These are phyloP conservation scores for Chaetoceros muelleri DNA, from an alignment of 108 stramenopile species.

Conservation along the genomic window DNA sequence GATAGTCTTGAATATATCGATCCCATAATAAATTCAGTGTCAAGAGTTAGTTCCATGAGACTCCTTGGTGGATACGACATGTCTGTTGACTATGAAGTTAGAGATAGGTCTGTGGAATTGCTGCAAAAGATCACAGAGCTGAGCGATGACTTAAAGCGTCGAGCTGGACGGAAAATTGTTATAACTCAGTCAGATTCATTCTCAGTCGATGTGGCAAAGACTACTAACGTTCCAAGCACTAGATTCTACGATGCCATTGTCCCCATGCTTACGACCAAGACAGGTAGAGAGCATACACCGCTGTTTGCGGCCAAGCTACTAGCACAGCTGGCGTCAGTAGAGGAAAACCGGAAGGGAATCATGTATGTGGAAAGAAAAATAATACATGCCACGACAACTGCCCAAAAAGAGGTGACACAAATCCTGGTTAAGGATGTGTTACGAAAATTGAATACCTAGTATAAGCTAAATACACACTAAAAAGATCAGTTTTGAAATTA, in stretches of 20 bases:
- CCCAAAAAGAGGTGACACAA: not conserved
- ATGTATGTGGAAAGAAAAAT: slow-evolving; percentile 38
- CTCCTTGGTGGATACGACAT: slow-evolving; percentile 57
- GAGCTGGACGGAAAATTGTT: slow-evolving; percentile 13
- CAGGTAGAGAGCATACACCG: slow-evolving; percentile 56
- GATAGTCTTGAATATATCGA: slow-evolving; percentile 73
- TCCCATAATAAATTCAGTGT: slow-evolving; percentile 55
- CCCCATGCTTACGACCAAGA: slow-evolving; percentile 52
- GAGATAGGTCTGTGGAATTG: slow-evolving; percentile 70
- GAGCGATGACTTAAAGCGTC: slow-evolving; percentile 7
- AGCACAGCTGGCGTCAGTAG: slow-evolving; percentile 37
- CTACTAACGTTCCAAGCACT: slow-evolving; percentile 8
- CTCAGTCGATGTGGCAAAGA: not conserved
- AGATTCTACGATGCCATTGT: slow-evolving; percentile 58
- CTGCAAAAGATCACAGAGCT: slow-evolving; percentile 14
- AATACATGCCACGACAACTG: not conserved
- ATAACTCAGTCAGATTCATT: slow-evolving; percentile 20
- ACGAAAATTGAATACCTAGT: not conserved
- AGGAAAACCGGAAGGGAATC: slow-evolving; percentile 39
- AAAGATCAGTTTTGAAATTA: not conserved
- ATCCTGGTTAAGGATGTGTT: not conserved
- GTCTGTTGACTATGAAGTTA: slow-evolving; percentile 65
- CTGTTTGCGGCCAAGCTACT: slow-evolving; percentile 48
- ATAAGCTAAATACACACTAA: not conserved
- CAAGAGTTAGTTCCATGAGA: slow-evolving; percentile 46